Conservation (phyloP, 805 yeast species). For the Metschnikowia gruessii region DNA sequence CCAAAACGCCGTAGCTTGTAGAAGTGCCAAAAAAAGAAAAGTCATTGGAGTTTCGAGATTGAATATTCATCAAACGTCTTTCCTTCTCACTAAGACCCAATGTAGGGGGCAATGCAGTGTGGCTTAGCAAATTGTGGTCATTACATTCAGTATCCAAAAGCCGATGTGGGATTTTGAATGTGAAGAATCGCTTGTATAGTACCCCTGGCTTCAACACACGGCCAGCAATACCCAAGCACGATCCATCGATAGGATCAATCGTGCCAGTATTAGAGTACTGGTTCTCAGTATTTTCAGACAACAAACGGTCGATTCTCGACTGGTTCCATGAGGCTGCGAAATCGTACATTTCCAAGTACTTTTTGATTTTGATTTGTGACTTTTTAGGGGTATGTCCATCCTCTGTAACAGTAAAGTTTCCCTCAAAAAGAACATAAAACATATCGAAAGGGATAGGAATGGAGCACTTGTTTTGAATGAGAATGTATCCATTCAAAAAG, state of each 20-base stretch:
- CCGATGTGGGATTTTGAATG: slow-evolving; percentile 38
- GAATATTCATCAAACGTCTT: slow-evolving; percentile 3
- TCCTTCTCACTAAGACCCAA: slow-evolving; percentile 28
- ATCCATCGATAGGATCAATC: slow-evolving; percentile 29
- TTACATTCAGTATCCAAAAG: slow-evolving; percentile 39
- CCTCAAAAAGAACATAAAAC: slow-evolving; percentile 59
- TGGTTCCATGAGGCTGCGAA: slow-evolving; percentile 50
- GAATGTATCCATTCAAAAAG: slow-evolving; percentile 53
- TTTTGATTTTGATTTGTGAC: slow-evolving; percentile 24
- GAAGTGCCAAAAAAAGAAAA: slow-evolving; percentile 33
- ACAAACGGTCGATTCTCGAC: slow-evolving; percentile 32
- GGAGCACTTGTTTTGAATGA: slow-evolving; percentile 38
- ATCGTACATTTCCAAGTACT: slow-evolving; percentile 41
- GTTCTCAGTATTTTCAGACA: slow-evolving; percentile 23
- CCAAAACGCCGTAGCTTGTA: slow-evolving; percentile 36
- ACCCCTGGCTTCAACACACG: slow-evolving; percentile 22
- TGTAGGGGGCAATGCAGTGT: slow-evolving; percentile 37
- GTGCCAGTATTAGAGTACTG: slow-evolving; percentile 17
- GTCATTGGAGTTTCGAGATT: slow-evolving; percentile 23
- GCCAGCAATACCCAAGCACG: slow-evolving; percentile 21
- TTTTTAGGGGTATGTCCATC: slow-evolving; percentile 13
- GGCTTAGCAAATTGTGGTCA: slow-evolving; percentile 30
- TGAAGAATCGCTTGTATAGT: slow-evolving; percentile 38
- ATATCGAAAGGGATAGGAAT: slow-evolving; percentile 54
- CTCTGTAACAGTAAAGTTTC: slow-evolving; percentile 32